These are phyloP conservation scores for Triticum dicoccoides DNA, from an alignment of 176 grass and related monocot genomes.

Conservation along the genomic window DNA sequence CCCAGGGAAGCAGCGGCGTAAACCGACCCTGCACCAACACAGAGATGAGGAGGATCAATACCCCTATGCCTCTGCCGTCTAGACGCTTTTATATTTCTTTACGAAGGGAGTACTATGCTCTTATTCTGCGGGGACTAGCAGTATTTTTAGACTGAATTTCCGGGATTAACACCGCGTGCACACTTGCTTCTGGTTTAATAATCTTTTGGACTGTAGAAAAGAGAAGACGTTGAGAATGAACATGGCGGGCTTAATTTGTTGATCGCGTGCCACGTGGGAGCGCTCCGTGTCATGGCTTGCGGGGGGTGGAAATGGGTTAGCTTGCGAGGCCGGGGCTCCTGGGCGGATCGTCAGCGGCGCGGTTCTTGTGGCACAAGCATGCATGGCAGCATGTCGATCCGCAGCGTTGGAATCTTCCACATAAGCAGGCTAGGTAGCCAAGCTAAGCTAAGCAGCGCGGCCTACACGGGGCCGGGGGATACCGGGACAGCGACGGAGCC, in stretches of 20 bases:
- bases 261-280: not conserved
- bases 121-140: no score
- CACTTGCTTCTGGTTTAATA: no score
- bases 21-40: not conserved
- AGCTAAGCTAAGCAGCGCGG: not conserved
- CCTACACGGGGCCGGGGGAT: not conserved
- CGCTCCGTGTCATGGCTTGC: not conserved
- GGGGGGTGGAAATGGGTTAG: not conserved
- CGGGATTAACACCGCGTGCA: no score
- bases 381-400: conserved; percentile 11
- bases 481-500: conserved; percentile 21
- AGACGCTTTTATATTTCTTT: no score
- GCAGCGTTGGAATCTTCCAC: conserved; percentile 39
- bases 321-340: conserved; percentile 32
- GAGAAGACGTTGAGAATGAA: no score
- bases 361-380: conserved; percentile 37
- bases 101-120: no score
- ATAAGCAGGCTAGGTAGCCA: not conserved
- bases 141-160: no score
- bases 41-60: no score
- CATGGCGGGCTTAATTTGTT: not conserved
- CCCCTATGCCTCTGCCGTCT: no score
- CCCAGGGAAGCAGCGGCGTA: not conserved
- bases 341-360: not conserved
- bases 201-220: no score